A percentile compares a stretch with the other conserved stretches of the same genome.
Evolutionary conservation across 257 asterid species (phyloP).

Genomic region (Haberlea rhodopensis): DNA sequence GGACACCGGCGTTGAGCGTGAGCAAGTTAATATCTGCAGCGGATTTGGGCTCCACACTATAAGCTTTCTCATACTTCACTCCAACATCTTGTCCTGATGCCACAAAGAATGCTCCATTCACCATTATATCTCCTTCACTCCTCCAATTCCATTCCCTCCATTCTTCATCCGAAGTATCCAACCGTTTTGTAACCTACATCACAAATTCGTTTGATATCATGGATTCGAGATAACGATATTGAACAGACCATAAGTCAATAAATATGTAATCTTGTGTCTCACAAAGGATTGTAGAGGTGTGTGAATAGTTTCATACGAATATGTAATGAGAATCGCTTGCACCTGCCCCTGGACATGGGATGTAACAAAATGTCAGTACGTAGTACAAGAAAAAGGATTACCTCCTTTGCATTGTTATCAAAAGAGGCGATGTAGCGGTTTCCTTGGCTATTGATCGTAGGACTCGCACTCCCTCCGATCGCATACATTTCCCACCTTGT

Average conservation of each 20-base stretch:
- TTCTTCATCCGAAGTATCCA: constrained; percentile 38
- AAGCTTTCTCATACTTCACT: constrained; percentile 57
- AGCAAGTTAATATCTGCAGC: constrained; percentile 49
- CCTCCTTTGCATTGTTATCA: constrained; percentile 72
- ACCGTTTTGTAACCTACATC: constrained; percentile 48
- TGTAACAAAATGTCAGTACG: no score
- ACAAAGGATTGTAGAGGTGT: no score
- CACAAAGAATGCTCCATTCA: constrained; percentile 59
- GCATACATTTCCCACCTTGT: constrained; percentile 89
- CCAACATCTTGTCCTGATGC: constrained; percentile 56
- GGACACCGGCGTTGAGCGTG: constrained; percentile 51
- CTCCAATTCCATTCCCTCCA: constrained; percentile 68
- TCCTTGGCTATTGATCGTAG: constrained; percentile 79
- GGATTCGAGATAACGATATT: neutral
- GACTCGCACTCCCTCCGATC: constrained; percentile 76
- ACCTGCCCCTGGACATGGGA: no score
- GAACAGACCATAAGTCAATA: neutral
- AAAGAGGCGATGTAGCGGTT: constrained; percentile 65
- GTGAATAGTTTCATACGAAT: no score
- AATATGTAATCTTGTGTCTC: neutral
- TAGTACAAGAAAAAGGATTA: constrained; percentile 9
- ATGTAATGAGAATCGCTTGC: no score
- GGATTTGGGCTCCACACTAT: constrained; percentile 62
- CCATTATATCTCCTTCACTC: constrained; percentile 60
- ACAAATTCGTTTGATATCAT: neutral